Evolutionary conservation across 805 yeast species (phyloP), one percentile per base, ranked within the genome.

Genomic region (Metschnikowia noctiluminum): DNA sequence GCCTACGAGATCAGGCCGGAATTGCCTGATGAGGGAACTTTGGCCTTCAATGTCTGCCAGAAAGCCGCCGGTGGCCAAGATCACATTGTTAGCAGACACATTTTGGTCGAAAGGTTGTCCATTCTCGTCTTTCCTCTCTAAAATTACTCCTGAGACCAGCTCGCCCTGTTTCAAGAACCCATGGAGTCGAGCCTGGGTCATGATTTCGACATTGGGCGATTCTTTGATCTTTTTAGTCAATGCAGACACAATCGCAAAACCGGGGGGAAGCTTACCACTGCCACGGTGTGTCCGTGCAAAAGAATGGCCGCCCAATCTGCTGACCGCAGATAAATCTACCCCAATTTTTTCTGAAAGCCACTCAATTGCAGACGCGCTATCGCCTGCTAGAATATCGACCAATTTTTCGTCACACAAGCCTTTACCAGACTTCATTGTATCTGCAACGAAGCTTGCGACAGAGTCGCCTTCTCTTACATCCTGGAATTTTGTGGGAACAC

Each of bases 61-160:
- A 57, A 69, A 80, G 5, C 87, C 87, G 40, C 87, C 87, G 6
- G 85, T 79, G 30, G 84, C 81, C 40, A 81, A 63, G 0, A 81
- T 71, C 0, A 81, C 71, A 28, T 46, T 41, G 43, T 50, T 45
- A 10, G 60, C 53, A 10, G 28, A 35, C 28, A 56, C 15, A 1
- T 28, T 28, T 6, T 26, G 14, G 13, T 28, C 31, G 7, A n/a
- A 14, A 42, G 46, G 39, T 15, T 42, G 8, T 15, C 53, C 27
- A 36, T 48, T 15, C 53, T 59, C 7, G 48, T 57, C 31, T 57
- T 58, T 51, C 46, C 67, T 66, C 2, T 46, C 34, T 10, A 59
- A 53, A 28, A 70, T 70, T 3, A 81, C 66, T 8, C 81, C 81
- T 1, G 60, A 48, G 3, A 80, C 76, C 10, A 57, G 54, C 6